Evolutionary conservation across 805 yeast genomes (phyloP), one percentile per base, ranked within the genome.

Genomic region (Torulaspora quercuum): DNA sequence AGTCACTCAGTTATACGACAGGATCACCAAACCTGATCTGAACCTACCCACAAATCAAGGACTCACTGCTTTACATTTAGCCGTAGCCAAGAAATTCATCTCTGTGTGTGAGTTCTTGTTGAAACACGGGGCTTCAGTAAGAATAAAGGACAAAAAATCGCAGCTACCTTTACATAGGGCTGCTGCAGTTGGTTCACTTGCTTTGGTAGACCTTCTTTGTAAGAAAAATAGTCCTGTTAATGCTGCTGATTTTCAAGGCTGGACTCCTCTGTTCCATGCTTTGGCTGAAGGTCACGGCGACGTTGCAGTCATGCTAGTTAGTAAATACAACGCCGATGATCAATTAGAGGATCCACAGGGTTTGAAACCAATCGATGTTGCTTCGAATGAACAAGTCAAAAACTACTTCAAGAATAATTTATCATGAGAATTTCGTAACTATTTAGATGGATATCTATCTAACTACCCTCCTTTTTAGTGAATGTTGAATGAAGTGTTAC

Each of bases 231-330:
- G 81, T 0, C 82, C 84, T 6, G 57, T 88, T 14, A 83, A 87
- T 50, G 69, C 80, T 3, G 72, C 73, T 24, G 97, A 89, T 53
- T 40, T 31, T 18, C 70, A 71, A 35, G 92, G 95, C 0, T 86
- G 92, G 88, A 82, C 95, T 0, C 79, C 95, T 1, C 57, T 90
- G 42, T 95, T 86, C 57, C 95, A 86, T 60, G 95, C 97, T 0
- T 63, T 82, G 38, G 87, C 95, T 0, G 97, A 89, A 60, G 96
- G 95, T 0, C 80, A 80, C 49, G 88, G 82, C 1, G 95, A 84
- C 41, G 75, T 76, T 7, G 95, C 84, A 0, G 67, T 78, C 1
- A 52, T 66, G 21, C 62, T 89, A 30, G 77, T 80, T 2, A 68
- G 45, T 14, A 52, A 70, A 35, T 64, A 70, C 4, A 90, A 90